Base-by-base conservation (phyloP, 2,329 filamentous ascomycete species). In the Phialophora verrucosa region DNA sequence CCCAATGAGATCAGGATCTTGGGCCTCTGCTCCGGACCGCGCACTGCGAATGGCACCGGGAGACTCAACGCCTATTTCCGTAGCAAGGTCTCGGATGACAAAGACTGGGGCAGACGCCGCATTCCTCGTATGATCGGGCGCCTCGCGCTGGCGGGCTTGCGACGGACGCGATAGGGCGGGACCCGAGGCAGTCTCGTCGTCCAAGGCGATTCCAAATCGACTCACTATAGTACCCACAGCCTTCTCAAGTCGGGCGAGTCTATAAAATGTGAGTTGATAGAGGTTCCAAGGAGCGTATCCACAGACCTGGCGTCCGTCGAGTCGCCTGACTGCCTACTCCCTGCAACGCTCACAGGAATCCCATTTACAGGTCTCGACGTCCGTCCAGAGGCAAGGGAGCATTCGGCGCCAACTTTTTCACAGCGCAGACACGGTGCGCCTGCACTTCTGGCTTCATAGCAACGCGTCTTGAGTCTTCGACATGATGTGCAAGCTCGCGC, bases 401-500 rank as follows among this genome's bases (percentile, higher is more conserved):
- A 81, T 20, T 66, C 59, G 32, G 78, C 75, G 4, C 70, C 73
- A 20, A 80, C 71, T 42, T 75, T 74, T 51, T 77, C 75, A 65
- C 79, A 81, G 42, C 79, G 73, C 8, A 80, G 69, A 67, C 79
- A 81, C 20, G 74, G 68, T 58, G 73, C 73, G 17, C 75, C 69
- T 0, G 69, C 67, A 51, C 66, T 66, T 11, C 71, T 69, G 2
- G 78, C 74, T 62, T 77, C 75, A 65, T 80, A 80, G 60, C 78
- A 80, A 64, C 78, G 71, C n/a, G 78, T 80, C 71, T 81, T 80
- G 38, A 78, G 76, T 67, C 78, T 80, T 23, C 78, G 73, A 68
- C 78, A 81, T 25, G 74, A 73, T 10, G 69, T 68, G 57, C 78
- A 80, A n/a, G 78, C 58, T 25, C 56, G 56, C 11, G 56, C 23